Evolutionary conservation across 257 asterid genomes (phyloP).

Genomic region (Penstemon eatonii): DNA sequence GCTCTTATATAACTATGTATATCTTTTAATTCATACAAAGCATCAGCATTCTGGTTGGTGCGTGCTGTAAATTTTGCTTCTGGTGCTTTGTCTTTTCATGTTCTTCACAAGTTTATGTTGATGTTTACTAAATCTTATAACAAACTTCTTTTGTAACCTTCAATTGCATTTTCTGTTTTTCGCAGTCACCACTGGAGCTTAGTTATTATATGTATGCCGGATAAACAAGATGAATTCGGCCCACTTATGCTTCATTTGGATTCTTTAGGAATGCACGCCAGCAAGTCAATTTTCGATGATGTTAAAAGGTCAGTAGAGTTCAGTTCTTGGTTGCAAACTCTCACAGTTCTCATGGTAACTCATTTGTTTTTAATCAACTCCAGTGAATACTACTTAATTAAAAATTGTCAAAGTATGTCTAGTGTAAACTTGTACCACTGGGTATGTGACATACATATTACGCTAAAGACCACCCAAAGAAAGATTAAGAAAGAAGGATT

Average conservation of each 20-base stretch:
- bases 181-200: slow-evolving; percentile 94
- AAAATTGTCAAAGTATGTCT: background rate
- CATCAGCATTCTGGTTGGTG: slow-evolving; percentile 16
- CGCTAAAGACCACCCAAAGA: too few species aligned
- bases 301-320: slow-evolving; percentile 59
- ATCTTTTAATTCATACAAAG: background rate
- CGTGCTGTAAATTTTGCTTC: slow-evolving; percentile 11
- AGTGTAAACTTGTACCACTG: background rate
- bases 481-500: background rate
- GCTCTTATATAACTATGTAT: slow-evolving; percentile 5
- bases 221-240: slow-evolving; percentile 66
- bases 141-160: slow-evolving; percentile 20
- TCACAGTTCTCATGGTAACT: background rate
- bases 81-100: slow-evolving; percentile 23
- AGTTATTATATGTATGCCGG: slow-evolving; percentile 84
- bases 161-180: slow-evolving; percentile 27
- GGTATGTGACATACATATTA: background rate
- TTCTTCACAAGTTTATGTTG: slow-evolving; percentile 20
- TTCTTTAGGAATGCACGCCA: slow-evolving; percentile 71
- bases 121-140: slow-evolving; percentile 19
- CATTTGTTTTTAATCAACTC: background rate
- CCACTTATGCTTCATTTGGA: slow-evolving; percentile 85
- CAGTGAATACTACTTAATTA: background rate
- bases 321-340: slow-evolving; percentile 12
- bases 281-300: slow-evolving; percentile 56